These are phyloP conservation scores for Zea mays DNA, from an alignment of 176 grass and related monocot species.

Conservation along the genomic window DNA sequence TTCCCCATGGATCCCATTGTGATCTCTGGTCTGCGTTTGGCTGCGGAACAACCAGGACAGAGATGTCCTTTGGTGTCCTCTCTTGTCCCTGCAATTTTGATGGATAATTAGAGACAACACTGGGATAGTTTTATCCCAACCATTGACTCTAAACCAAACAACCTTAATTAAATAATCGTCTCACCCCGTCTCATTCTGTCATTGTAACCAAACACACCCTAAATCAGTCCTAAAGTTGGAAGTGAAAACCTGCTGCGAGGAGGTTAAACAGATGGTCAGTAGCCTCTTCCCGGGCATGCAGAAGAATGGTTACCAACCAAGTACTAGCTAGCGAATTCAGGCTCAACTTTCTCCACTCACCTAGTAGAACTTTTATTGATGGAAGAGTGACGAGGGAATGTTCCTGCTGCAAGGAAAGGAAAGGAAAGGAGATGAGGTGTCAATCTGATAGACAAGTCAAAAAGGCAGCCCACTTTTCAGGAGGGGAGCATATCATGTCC, in stretches of 20 bases:
- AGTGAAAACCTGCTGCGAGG: neutral
- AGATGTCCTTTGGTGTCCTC: too few species aligned
- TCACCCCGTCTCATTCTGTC: too few species aligned
- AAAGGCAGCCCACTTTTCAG: conserved; percentile 69
- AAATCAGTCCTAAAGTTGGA: neutral
- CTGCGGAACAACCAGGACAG: too few species aligned
- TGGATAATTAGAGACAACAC: too few species aligned
- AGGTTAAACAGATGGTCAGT: neutral
- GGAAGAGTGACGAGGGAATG: conserved; percentile 24
- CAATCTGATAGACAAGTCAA: conserved; percentile 55
- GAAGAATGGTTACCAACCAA: conserved; percentile 28
- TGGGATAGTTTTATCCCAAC: too few species aligned
- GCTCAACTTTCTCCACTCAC: conserved; percentile 35
- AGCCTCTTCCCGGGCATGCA: neutral
- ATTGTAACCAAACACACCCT: too few species aligned
- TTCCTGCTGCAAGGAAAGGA: conserved; percentile 34
- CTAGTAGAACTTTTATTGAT: conserved; percentile 37
- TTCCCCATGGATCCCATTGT: too few species aligned
- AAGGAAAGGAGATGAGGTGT: conserved; percentile 40
- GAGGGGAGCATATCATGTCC: conserved; percentile 44
- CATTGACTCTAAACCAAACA: too few species aligned
- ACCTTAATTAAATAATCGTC: too few species aligned
- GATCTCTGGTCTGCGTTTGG: too few species aligned
- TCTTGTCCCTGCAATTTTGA: too few species aligned
- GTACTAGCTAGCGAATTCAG: conserved; percentile 5